Percentiles rank a stretch among this genome's conserved stretches.
These are phyloP conservation scores for Chrysoporthe deuterocubensis DNA, from an alignment of 2,329 filamentous ascomycete genomes.

Conservation along the genomic window DNA sequence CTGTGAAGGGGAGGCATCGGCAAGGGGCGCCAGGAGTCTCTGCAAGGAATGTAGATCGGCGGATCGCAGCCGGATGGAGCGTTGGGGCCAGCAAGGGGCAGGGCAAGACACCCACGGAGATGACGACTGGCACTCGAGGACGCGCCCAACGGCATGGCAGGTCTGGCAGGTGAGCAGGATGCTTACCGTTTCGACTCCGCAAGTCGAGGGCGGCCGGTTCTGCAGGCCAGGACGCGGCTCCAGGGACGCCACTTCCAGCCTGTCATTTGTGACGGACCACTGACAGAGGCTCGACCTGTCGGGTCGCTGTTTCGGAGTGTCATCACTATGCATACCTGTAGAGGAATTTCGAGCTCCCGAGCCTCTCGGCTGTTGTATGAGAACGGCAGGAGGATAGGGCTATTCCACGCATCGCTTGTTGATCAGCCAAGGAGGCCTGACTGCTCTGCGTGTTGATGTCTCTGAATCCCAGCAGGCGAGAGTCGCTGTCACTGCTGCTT, in stretches of 20 bases:
- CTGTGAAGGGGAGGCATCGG: neutral
- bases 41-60: too few relatives aligned
- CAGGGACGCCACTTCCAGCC: slow-evolving; percentile 14
- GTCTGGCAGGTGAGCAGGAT: too few relatives aligned
- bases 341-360: neutral
- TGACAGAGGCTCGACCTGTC: slow-evolving; percentile 5
- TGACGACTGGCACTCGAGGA: too few relatives aligned
- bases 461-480: neutral
- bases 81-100: too few relatives aligned
- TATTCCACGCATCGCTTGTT: neutral
- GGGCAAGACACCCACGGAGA: too few relatives aligned
- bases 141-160: too few relatives aligned
- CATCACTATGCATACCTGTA: slow-evolving; percentile 7
- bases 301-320: slow-evolving; percentile 7
- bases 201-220: neutral
- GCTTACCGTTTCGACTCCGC: neutral
- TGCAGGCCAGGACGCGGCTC: slow-evolving; percentile 18
- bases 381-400: neutral
- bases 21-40: neutral
- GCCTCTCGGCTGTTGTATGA: neutral
- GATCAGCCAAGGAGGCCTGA: neutral
- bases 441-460: neutral
- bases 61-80: too few relatives aligned
- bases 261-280: slow-evolving; percentile 30
- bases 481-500: neutral